Conservation (phyloP, 2,329 filamentous ascomycete genomes). For the Chrysosphaeria jannelii region DNA sequence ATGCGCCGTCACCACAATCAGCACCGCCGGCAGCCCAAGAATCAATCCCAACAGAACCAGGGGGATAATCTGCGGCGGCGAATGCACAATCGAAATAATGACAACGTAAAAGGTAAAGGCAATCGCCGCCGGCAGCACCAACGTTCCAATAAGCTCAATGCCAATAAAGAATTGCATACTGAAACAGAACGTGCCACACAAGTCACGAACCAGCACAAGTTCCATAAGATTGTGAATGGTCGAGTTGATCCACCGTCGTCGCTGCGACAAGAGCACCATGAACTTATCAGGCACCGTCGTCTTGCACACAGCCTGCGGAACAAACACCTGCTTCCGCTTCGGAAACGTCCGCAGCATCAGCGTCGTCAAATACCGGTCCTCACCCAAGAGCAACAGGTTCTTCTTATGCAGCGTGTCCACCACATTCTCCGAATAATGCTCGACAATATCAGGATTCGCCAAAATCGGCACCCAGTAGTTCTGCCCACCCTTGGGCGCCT, state of each 20-base stretch:
- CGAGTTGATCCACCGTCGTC: conserved; percentile 96
- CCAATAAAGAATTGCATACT: conserved; percentile 98
- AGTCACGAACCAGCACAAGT: conserved; percentile 73
- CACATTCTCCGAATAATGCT: conserved; percentile 97
- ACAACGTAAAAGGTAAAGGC: conserved; percentile 92
- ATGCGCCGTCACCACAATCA: conserved; percentile 84
- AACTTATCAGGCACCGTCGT: conserved; percentile 87
- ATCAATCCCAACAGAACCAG: conserved; percentile 71
- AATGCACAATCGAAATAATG: conserved; percentile 54
- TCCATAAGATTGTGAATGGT: conserved; percentile 98
- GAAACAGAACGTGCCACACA: conserved; percentile 98
- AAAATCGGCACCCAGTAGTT: conserved; percentile 99
- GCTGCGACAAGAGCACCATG: conserved; percentile 72
- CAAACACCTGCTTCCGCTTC: conserved; percentile 95
- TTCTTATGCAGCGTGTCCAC: conserved; percentile 97
- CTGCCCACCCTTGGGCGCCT: conserved; percentile 88
- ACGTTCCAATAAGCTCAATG: conserved; percentile 76
- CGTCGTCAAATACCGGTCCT: conserved; percentile 85
- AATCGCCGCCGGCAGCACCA: conserved; percentile 87
- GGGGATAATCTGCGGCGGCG: conserved; percentile 59
- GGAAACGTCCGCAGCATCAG: conserved; percentile 97
- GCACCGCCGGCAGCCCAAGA: conserved; percentile 67
- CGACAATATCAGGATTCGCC: conserved; percentile 91
- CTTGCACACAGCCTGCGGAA: conserved; percentile 96
- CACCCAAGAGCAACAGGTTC: conserved; percentile 69